These are phyloP conservation scores for Ganoderma meredithae DNA, from an alignment of 1,284 basidiomycete genomes.

Conservation along the genomic window DNA sequence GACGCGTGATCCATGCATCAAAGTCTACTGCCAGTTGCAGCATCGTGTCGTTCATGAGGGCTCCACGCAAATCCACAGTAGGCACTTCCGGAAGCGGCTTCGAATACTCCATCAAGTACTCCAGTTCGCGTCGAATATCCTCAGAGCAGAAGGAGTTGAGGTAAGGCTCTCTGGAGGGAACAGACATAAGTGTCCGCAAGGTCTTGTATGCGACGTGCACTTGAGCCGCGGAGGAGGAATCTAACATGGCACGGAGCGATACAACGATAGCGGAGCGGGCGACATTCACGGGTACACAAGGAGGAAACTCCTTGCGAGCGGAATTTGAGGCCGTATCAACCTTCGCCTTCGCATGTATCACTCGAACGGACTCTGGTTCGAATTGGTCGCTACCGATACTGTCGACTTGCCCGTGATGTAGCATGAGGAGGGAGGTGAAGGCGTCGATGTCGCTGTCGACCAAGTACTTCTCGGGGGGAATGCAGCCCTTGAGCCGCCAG, in stretches of 20 bases:
- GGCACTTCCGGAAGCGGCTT: slow-evolving; percentile 41
- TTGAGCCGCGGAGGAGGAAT: slow-evolving; percentile 55
- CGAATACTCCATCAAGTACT: slow-evolving; percentile 58
- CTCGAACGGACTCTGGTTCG: slow-evolving; percentile 47
- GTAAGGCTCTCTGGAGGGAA: slow-evolving; percentile 46
- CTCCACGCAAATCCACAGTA: slow-evolving; percentile 46
- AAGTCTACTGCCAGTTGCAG: slow-evolving; percentile 56
- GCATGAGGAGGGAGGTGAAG: slow-evolving; percentile 77
- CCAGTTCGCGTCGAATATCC: slow-evolving; percentile 58
- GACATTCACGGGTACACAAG: slow-evolving; percentile 27
- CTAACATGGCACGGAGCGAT: slow-evolving; percentile 64
- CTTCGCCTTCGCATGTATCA: slow-evolving; percentile 43
- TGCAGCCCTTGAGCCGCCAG: slow-evolving; percentile 83
- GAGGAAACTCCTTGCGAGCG: slow-evolving; percentile 5
- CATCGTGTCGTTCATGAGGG: slow-evolving; percentile 47
- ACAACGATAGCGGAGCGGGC: slow-evolving; percentile 60
- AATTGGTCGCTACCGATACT: slow-evolving; percentile 63
- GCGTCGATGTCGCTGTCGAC: slow-evolving; percentile 73
- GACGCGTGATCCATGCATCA: slow-evolving; percentile 67
- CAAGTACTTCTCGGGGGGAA: slow-evolving; percentile 60
- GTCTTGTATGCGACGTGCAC: slow-evolving; percentile 69
- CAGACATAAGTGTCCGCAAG: slow-evolving; percentile 62
- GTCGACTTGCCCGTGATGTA: slow-evolving; percentile 63
- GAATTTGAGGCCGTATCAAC: neutral
- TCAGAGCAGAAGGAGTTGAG: slow-evolving; percentile 46